phyloP scores from a whole-genome alignment of 2,329 filamentous ascomycete species.

The Dactylella cylindrospora region DNA sequence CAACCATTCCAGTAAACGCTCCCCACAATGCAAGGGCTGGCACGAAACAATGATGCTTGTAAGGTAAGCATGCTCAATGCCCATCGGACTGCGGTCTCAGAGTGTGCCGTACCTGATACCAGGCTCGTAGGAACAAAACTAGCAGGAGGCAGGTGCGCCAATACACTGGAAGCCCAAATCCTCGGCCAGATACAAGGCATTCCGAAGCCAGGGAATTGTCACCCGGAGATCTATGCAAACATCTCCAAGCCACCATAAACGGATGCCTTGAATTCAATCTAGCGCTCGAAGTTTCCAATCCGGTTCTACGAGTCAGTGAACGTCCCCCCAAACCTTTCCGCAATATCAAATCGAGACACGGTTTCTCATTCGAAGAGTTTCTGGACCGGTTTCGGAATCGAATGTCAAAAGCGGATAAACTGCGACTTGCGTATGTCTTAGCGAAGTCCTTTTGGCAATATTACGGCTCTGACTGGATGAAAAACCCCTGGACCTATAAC shows the following conservation, averaged over 20 bases:
- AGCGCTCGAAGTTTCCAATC: constrained; percentile 17
- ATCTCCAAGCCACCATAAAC: constrained; percentile 18
- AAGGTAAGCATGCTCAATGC: neutral
- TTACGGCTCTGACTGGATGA: constrained; percentile 41
- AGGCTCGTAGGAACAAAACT: neutral
- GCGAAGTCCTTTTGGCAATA: constrained; percentile 41
- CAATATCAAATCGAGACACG: constrained; percentile 9
- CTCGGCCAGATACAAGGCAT: too few relatives aligned
- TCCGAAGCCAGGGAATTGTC: constrained; percentile 9
- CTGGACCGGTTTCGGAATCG: constrained; percentile 15
- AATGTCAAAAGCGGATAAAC: constrained; percentile 29
- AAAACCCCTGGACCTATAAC: constrained; percentile 32
- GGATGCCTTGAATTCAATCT: constrained; percentile 29
- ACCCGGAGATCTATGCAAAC: constrained; percentile 23
- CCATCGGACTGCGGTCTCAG: too few relatives aligned
- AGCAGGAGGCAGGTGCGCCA: neutral
- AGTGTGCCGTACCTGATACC: too few relatives aligned
- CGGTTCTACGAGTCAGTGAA: constrained; percentile 4
- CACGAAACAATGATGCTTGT: constrained; percentile 39
- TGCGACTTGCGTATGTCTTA: constrained; percentile 20
- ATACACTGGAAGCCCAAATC: too few relatives aligned
- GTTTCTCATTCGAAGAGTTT: constrained; percentile 13
- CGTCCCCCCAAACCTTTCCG: neutral
- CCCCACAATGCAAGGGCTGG: constrained; percentile 6
- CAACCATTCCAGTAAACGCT: neutral